phyloP scores from a whole-genome alignment of 805 yeast genomes.

The Candida palmyrensis region DNA sequence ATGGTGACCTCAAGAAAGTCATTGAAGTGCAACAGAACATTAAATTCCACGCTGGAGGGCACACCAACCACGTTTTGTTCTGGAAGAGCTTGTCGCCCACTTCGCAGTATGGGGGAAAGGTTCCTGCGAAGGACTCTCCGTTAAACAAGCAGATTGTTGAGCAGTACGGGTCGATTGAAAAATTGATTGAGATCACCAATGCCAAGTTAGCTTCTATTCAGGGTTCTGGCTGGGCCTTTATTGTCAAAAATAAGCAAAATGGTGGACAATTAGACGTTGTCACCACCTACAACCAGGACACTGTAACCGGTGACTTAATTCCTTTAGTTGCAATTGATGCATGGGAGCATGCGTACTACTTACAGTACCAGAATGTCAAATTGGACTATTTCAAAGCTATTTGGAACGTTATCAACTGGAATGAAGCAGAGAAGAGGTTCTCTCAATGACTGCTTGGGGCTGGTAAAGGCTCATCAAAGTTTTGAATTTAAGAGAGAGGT shows the following conservation, averaged over 20 bases:
- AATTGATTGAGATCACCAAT: constrained; percentile 37
- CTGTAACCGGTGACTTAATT: constrained; percentile 38
- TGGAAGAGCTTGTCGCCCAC: constrained; percentile 47
- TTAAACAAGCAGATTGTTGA: constrained; percentile 32
- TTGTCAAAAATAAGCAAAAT: constrained; percentile 41
- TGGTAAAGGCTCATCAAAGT: no score
- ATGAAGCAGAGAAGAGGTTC: constrained; percentile 43
- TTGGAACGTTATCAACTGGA: constrained; percentile 49
- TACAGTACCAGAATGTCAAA: constrained; percentile 48
- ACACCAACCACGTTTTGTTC: constrained; percentile 45
- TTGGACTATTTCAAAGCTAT: constrained; percentile 46
- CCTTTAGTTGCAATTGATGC: constrained; percentile 49
- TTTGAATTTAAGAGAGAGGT: no score
- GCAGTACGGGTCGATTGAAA: constrained; percentile 43
- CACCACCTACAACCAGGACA: constrained; percentile 45
- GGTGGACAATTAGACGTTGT: constrained; percentile 40
- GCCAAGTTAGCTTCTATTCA: constrained; percentile 44
- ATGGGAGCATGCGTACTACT: constrained; percentile 52
- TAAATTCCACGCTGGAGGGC: constrained; percentile 49
- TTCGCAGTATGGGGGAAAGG: constrained; percentile 52
- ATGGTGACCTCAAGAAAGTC: constrained; percentile 36
- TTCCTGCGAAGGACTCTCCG: constrained; percentile 41
- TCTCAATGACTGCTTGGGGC: no score
- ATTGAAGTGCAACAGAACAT: constrained; percentile 41
- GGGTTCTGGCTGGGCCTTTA: constrained; percentile 52